Base-by-base conservation (phyloP, 179 eudicot species). In the Spergularia azorica region DNA sequence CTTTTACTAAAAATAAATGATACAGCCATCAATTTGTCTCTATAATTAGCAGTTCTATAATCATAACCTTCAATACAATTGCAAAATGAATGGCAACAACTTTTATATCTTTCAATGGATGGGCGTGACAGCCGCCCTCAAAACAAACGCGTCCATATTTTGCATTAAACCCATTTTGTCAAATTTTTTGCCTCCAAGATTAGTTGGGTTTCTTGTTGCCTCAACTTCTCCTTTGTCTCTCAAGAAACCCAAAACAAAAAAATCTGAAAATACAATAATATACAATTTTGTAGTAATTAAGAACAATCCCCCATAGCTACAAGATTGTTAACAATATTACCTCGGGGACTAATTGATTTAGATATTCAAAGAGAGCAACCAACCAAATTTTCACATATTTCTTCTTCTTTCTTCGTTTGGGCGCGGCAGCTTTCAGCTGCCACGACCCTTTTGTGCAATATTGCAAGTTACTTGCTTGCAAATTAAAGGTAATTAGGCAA, bases 391-490 rank as follows among this genome's bases (percentile, higher is more conserved):
- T 39, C 20, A 10, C 52, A 41, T 58, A 26, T 43, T 9, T 1
- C 32, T 36, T 21, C 36, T 9, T 39, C 32, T 38, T 16, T 21
- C 50, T 21, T 63, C 14, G 8, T 41, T 3, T 10, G 85, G 85
- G 69, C 82, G 85, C 77, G 85, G 85, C 79, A 75, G 82, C 82
- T 38, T 11, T 2, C 8, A 3, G 84, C 84, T 82, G 82, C 76
- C 84, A 65, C 82, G 85, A 76, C 85, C 79, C 3, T 38, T 58
- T 54, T 10, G 57, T 54, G 16, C 16, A 11, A 54, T 14, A 8
- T 14, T 10, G 48, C 48, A 10, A 51, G 36, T 43, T 13, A 41
- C 10, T 20, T 15, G n/a, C 54, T 48, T 77, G 56, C 67, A 64
- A 55, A 56, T 9, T 7, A 50, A 32, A 39, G 75, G 50, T 16